Conservation (phyloP, 1,139 yeast species). For the Taiozyma sp. region DNA sequence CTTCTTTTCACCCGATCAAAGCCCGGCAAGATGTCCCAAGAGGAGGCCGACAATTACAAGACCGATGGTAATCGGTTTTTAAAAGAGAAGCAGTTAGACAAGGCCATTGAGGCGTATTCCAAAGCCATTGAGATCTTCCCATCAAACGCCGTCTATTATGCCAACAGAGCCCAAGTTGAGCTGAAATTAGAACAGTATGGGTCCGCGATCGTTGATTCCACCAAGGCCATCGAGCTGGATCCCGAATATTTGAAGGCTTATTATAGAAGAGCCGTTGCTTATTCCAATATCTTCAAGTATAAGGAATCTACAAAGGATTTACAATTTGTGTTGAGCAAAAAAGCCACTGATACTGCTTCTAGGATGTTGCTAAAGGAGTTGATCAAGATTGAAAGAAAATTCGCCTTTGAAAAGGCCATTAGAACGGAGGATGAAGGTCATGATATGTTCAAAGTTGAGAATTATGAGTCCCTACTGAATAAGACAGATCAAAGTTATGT, state of each 20-base stretch:
- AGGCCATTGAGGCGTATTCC: constrained; percentile 70
- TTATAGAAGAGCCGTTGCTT: constrained; percentile 78
- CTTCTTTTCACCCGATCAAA: not conserved
- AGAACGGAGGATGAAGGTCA: constrained; percentile 57
- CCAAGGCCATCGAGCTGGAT: constrained; percentile 64
- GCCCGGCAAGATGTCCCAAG: constrained; percentile 1
- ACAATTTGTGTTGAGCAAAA: constrained; percentile 52
- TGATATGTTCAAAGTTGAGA: constrained; percentile 37
- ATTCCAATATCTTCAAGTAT: constrained; percentile 72
- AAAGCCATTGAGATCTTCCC: constrained; percentile 71
- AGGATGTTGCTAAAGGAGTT: constrained; percentile 61
- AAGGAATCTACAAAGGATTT: constrained; percentile 73
- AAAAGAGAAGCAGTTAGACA: constrained; percentile 54
- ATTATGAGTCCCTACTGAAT: constrained; percentile 19
- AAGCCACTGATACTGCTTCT: constrained; percentile 59
- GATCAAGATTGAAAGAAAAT: constrained; percentile 60
- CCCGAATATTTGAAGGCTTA: constrained; percentile 70
- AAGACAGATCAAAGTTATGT: constrained; percentile 55
- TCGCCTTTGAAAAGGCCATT: constrained; percentile 86
- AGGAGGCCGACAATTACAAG: constrained; percentile 39
- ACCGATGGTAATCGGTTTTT: constrained; percentile 72
- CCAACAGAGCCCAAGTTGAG: constrained; percentile 90
- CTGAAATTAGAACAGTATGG: constrained; percentile 86
- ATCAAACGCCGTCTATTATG: constrained; percentile 66
- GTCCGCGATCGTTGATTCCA: constrained; percentile 73